A percentile compares a stretch with the other conserved stretches of the same genome.
These are phyloP conservation scores for Phytophthora rubi DNA, from an alignment of 352 stramenopile species.

Conservation along the genomic window DNA sequence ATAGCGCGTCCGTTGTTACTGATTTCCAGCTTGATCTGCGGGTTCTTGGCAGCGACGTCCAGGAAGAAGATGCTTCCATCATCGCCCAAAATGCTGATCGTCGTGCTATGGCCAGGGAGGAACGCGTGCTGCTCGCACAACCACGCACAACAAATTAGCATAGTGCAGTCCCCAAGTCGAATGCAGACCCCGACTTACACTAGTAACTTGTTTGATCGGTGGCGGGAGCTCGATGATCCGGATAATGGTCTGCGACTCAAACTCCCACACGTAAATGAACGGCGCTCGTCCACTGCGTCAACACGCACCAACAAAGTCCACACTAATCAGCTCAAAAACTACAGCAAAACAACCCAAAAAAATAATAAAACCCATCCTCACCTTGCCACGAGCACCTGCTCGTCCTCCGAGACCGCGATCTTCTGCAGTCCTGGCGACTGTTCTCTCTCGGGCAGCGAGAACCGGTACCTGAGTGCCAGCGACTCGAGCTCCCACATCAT, in stretches of 20 bases:
- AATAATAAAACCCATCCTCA: conserved; percentile 20
- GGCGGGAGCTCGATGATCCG: conserved; percentile 85
- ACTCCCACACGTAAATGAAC: conserved; percentile 87
- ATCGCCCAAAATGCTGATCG: conserved; percentile 72
- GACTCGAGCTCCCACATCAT: conserved; percentile 89
- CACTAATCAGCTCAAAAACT: not conserved
- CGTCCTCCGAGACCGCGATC: conserved; percentile 78
- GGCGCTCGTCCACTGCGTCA: conserved; percentile 60
- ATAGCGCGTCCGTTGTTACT: conserved; percentile 58
- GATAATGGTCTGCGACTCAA: conserved; percentile 85
- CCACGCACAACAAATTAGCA: not conserved
- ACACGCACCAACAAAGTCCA: conserved; percentile 3
- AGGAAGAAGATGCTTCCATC: conserved; percentile 79
- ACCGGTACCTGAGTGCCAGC: conserved; percentile 75
- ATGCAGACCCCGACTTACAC: conserved; percentile 32
- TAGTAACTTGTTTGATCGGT: conserved; percentile 70
- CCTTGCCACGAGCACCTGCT: conserved; percentile 82
- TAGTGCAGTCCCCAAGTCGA: not conserved
- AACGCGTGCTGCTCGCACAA: conserved; percentile 61
- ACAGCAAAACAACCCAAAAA: not conserved
- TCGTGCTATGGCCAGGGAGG: conserved; percentile 58
- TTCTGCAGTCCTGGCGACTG: conserved; percentile 61
- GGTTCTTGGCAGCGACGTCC: conserved; percentile 65
- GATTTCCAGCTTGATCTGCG: conserved; percentile 82
- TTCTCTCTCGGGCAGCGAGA: conserved; percentile 71